Evolutionary conservation across 345 rosid species (phyloP).

Genomic region (Syzygium grande): DNA sequence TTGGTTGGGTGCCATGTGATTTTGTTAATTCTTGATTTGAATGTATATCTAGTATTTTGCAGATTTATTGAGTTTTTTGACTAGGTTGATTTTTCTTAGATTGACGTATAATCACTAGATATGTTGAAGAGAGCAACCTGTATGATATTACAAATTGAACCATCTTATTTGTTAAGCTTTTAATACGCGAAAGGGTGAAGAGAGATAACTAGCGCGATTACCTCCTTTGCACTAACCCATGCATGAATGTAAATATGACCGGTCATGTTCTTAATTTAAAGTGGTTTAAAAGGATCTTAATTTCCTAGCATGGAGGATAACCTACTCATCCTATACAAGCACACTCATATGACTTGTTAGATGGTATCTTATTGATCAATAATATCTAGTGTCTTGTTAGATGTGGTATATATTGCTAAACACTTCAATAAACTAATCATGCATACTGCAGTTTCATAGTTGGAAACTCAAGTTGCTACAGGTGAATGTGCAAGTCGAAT

Average conservation of each 20-base stretch:
- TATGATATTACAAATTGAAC: neutral
- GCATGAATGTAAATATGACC: too few species aligned
- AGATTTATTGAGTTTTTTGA: too few species aligned
- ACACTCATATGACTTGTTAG: rapidly evolving
- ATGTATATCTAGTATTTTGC: too few species aligned
- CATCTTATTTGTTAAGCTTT: too few species aligned
- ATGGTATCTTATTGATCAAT: neutral
- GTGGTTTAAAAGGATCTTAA: neutral
- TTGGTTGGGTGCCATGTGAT: too few species aligned
- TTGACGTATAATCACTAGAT: rapidly evolving
- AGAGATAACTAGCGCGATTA: neutral
- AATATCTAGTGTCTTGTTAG: neutral
- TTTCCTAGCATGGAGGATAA: neutral
- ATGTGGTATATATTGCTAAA: neutral
- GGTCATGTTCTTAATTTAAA: too few species aligned
- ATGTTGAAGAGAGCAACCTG: neutral
- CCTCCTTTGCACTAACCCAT: neutral
- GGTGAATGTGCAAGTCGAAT: neutral
- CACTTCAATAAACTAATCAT: neutral
- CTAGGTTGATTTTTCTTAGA: neutral
- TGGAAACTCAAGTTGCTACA: rapidly evolving
- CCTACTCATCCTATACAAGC: neutral
- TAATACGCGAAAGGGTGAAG: neutral
- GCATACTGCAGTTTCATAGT: neutral
- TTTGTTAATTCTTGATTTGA: too few species aligned